A percentile compares a stretch with the other conserved stretches of the same genome.
These are phyloP conservation scores for Tilletia horrida DNA, from an alignment of 1,284 basidiomycete species.

Conservation along the genomic window DNA sequence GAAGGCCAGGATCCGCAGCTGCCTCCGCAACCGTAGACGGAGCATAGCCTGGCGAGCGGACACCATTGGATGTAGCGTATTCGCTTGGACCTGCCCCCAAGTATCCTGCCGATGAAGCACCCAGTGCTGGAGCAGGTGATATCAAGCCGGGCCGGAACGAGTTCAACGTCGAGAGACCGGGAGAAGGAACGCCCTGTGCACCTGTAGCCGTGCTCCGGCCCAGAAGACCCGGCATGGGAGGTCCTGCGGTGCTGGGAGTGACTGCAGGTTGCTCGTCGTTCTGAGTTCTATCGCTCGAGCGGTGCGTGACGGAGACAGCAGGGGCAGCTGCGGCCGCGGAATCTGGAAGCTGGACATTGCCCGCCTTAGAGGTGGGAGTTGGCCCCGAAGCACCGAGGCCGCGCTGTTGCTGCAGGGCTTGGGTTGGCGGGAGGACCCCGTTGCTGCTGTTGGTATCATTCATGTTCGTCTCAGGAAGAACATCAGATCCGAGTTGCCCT, in stretches of 20 bases:
- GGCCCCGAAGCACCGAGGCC: neutral
- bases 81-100: neutral
- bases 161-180: neutral
- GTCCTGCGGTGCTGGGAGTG: neutral
- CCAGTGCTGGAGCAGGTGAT: no score
- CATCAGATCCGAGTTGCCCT: neutral
- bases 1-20: neutral
- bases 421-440: neutral
- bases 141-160: no score
- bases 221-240: neutral
- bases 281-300: neutral
- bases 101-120: neutral
- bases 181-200: neutral
- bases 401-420: neutral
- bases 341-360: no score
- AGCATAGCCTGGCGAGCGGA: no score
- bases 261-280: no score
- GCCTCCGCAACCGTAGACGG: neutral
- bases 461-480: neutral
- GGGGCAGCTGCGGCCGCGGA: neutral
- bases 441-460: neutral
- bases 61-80: neutral
- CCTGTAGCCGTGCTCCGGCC: neutral
- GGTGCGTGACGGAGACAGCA: neutral
- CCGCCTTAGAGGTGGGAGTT: no score